Percentiles rank a stretch among this genome's conserved stretches.
Evolutionary conservation across 805 yeast species (phyloP).

Genomic region (Lachancea sp.): DNA sequence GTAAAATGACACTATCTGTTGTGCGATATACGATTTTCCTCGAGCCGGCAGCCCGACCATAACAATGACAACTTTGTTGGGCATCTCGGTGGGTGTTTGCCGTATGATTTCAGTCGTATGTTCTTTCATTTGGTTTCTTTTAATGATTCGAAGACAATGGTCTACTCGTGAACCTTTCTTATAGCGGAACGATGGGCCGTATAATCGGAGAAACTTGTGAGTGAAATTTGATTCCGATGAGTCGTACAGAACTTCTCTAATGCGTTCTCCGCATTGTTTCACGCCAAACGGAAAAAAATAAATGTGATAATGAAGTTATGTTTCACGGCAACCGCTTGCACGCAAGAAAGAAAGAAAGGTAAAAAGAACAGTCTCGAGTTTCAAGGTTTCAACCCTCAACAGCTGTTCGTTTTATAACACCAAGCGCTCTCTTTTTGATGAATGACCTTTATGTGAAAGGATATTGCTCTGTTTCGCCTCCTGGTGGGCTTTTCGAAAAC

Average conservation of each 20-base stretch:
- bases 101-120: not conserved
- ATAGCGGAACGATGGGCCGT: not conserved
- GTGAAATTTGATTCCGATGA: not conserved
- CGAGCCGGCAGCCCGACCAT: conserved; percentile 74
- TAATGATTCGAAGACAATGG: not conserved
- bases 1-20: conserved; percentile 39
- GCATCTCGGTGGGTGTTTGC: not conserved
- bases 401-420: too few species aligned
- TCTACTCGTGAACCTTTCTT: not conserved
- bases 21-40: conserved; percentile 65
- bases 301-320: too few species aligned
- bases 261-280: not conserved
- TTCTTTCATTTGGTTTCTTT: not conserved
- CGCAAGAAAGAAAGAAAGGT: not conserved
- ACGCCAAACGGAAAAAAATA: not conserved
- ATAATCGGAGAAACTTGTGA: not conserved
- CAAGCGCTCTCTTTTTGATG: too few species aligned
- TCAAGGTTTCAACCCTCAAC: not conserved
- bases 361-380: not conserved
- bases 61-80: conserved; percentile 48
- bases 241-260: not conserved
- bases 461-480: not conserved
- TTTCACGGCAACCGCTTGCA: too few species aligned
- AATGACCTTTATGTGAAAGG: too few species aligned
- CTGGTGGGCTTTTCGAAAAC: not conserved